Evolutionary conservation across 306 rosid genomes (phyloP), one percentile per base, ranked within the genome.

Genomic region (Quercus suber): DNA sequence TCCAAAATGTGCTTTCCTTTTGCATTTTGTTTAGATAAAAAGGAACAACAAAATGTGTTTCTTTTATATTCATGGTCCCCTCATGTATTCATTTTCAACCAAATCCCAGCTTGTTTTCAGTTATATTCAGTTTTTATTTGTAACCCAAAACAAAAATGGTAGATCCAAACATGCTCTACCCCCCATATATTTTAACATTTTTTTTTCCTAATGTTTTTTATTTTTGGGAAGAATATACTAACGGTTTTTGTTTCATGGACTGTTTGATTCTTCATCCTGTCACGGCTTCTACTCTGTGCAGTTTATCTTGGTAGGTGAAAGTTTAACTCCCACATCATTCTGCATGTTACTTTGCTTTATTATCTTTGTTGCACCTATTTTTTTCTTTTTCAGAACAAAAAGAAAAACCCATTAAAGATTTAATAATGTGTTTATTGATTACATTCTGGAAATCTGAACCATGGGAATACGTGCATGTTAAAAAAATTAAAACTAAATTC

Each of bases 281-380:
- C 82, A 82, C 77, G 84, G 88, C 59, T 68, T 82, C 87, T 75
- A 86, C 80, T 51, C 67, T 70, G 73, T 84, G 79, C 89, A 95
- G 99, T 95, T 88, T 95, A 95, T 87, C 98, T 95, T 75, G 99
- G 99, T 95, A 82, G 71, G 98, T 86, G 80, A 79, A 84, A 52
- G 10, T n/a, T 21, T 13, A 59, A 10, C 69, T 35, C 73, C 72
- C 64, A 52, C 71, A 37, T 78, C 75, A 81, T 69, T 79, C 73
- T 79, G 55, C 69, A 63, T 78, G 49, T 73, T 45, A 70, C 74
- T 82, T 74, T 75, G 45, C 43, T 80, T 73, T 76, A 55, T 84
- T 69, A 81, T 76, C 79, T 81, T 58, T 79, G 73, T 73, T 64
- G 76, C 64, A 64, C 84, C 77, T 71, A 71, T 82, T 69, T 71